Evolutionary conservation across 208 protist species (phyloP).

Genomic region (Strigomonas culicis): DNA sequence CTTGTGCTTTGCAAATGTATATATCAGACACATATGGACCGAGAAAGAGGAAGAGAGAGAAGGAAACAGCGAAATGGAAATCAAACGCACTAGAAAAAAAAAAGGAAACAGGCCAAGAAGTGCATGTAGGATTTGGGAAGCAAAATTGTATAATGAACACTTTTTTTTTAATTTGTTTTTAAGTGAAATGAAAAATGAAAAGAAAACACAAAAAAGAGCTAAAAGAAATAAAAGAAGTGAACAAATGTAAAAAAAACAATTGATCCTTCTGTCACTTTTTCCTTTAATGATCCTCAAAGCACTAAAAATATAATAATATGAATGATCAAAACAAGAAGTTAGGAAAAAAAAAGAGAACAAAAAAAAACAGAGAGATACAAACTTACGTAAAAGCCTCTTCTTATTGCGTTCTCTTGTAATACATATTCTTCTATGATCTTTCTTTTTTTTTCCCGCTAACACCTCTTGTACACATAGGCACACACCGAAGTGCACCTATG

Average conservation of each 20-base stretch:
- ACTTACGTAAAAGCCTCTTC: neutral
- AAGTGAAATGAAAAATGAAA: conserved; percentile 10
- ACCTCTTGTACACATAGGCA: neutral
- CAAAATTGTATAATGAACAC: neutral
- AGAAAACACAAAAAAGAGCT: conserved; percentile 18
- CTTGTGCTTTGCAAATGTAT: conserved; percentile 10
- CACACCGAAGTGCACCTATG: neutral
- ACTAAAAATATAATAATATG: conserved; percentile 6
- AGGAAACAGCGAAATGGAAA: conserved; percentile 1
- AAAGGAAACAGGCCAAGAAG: conserved; percentile 1
- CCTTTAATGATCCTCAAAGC: too few species aligned
- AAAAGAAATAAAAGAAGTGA: conserved; percentile 6
- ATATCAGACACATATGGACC: conserved; percentile 1
- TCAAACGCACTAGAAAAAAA: neutral
- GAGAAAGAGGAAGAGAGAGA: conserved; percentile 6
- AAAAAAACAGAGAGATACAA: conserved; percentile 9
- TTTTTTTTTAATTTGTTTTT: conserved; percentile 15
- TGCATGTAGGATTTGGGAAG: neutral
- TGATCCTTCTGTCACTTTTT: neutral
- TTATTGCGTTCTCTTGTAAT: neutral
- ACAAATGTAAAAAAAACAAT: neutral
- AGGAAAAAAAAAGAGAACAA: conserved; percentile 8
- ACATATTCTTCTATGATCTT: neutral
- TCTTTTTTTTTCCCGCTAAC: neutral
- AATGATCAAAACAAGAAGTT: neutral